Evolutionary conservation across 2,329 filamentous ascomycete species (phyloP).

Genomic region (Graphilbum sp.): DNA sequence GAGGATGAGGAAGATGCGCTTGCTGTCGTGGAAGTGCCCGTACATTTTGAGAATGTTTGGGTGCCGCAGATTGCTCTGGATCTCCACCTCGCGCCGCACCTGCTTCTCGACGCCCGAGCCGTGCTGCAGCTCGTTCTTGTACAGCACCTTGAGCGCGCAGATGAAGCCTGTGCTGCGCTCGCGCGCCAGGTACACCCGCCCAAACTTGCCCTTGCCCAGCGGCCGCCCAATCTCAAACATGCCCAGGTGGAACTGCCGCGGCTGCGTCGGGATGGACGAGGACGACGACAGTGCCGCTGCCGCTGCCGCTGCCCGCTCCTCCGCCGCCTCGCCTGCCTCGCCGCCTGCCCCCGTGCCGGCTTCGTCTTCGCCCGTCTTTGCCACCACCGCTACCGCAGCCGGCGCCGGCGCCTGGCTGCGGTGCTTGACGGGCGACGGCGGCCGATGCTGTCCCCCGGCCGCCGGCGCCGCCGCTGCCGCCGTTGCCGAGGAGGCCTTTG

Average conservation of each 20-base stretch:
- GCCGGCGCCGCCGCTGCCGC: conserved; percentile 39
- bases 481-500: conserved; percentile 22
- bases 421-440: too few species aligned
- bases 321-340: background rate
- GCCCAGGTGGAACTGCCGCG: conserved; percentile 65
- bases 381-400: too few species aligned
- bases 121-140: conserved; percentile 68
- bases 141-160: conserved; percentile 71
- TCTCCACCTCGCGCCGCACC: conserved; percentile 75
- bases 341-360: background rate
- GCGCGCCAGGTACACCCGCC: conserved; percentile 69
- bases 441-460: too few species aligned
- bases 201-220: conserved; percentile 76
- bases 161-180: conserved; percentile 68
- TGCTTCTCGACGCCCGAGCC: conserved; percentile 69
- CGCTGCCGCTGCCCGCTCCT: background rate
- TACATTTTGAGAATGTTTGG: conserved; percentile 74
- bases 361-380: conserved; percentile 14
- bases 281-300: conserved; percentile 14
- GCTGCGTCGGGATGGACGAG: conserved; percentile 16
- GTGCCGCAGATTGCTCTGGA: conserved; percentile 73
- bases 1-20: conserved; percentile 73
- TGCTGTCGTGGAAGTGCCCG: conserved; percentile 79
- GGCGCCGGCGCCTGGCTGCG: too few species aligned
- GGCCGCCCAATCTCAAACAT: conserved; percentile 91